Base-by-base conservation (phyloP, 768 basidiomycete genomes). In the Amanita polypyramis region DNA sequence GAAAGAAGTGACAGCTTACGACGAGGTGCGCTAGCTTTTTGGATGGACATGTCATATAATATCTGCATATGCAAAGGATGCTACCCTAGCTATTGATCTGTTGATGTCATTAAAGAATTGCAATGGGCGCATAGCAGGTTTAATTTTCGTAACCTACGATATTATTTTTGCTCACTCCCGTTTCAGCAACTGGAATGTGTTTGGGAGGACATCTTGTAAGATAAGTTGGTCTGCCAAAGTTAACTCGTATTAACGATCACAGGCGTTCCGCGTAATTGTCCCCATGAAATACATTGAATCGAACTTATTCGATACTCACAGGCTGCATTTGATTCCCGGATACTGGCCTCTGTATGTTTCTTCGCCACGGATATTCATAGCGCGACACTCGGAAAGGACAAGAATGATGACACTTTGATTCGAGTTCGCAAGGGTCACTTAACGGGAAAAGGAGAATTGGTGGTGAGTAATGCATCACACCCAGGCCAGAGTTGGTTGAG, bases 351-450 rank as follows among this genome's bases (percentile, higher is more conserved):
- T 0, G 87, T 95, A 35, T 96, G 93, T 66, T 97, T 89, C 70
- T 98, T 97, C 59, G 91, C 87, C 1, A 98, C 95, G 12, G 93
- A 95, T 61, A 80, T 98, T 39, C 95, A 98, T 63, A 73, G 73
- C 41, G 88, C 88, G 1, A 80, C 89, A 0, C 79, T 97, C 17
- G 93, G 94, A 4, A 84, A 82, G 58, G 85, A 88, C 5, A 80
- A 82, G 57, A 78, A 74, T 23, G 94, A 95, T 57, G 80, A 98
- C 62, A 80, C 90, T 2, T 79, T 97, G 39, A 64, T 67, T 37
- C 77, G 77, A 47, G 88, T 90, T 40, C 69, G 66, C 38, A 79
- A 77, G 1, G 92, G 94, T 1, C 85, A 89, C 49, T 62, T 97
- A 49, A 73, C 68, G 4, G 77, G 75, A 12, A 89, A 89, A 58